A percentile compares a stretch with the other conserved stretches of the same genome.
These are phyloP conservation scores for Niveomyces coronatus DNA, from an alignment of 2,329 filamentous ascomycete genomes.

Conservation along the genomic window DNA sequence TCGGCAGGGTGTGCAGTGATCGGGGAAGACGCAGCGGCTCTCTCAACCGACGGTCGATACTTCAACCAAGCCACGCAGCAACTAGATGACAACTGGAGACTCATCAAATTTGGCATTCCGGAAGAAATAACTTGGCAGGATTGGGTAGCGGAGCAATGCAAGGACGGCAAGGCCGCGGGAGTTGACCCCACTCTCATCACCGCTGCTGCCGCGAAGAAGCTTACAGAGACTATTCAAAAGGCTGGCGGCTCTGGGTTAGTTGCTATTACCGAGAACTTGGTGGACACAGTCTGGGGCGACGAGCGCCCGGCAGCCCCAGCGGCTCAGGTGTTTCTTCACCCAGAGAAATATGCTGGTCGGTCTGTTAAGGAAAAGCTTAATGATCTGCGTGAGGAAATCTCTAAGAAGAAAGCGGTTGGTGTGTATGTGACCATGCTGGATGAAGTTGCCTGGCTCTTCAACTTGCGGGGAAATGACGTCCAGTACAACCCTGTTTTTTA, in stretches of 20 bases:
- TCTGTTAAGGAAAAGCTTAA: slow-evolving; percentile 71
- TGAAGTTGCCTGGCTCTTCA: slow-evolving; percentile 98
- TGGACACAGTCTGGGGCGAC: slow-evolving; percentile 82
- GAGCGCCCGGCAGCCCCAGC: slow-evolving; percentile 64
- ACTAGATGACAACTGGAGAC: slow-evolving; percentile 80
- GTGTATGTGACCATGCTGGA: slow-evolving; percentile 93
- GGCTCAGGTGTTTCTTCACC: slow-evolving; percentile 64
- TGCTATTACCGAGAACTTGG: slow-evolving; percentile 68
- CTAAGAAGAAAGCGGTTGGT: slow-evolving; percentile 78
- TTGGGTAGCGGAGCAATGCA: slow-evolving; percentile 82
- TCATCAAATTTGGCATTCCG: slow-evolving; percentile 87
- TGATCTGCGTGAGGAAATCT: slow-evolving; percentile 80
- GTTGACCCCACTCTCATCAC: slow-evolving; percentile 86
- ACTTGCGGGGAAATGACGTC: slow-evolving; percentile 87
- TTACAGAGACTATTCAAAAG: slow-evolving; percentile 79
- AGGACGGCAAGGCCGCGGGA: slow-evolving; percentile 76
- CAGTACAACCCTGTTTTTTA: slow-evolving; percentile 98
- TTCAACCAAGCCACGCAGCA: slow-evolving; percentile 94
- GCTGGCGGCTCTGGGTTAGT: slow-evolving; percentile 69
- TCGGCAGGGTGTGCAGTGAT: slow-evolving; percentile 90
- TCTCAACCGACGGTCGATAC: slow-evolving; percentile 93
- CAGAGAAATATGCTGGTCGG: slow-evolving; percentile 69
- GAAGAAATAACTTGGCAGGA: slow-evolving; percentile 97
- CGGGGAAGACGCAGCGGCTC: slow-evolving; percentile 72
- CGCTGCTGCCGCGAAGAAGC: slow-evolving; percentile 50